Evolutionary conservation across 2,329 filamentous ascomycete species (phyloP).

Genomic region (Colletotrichum sp.): DNA sequence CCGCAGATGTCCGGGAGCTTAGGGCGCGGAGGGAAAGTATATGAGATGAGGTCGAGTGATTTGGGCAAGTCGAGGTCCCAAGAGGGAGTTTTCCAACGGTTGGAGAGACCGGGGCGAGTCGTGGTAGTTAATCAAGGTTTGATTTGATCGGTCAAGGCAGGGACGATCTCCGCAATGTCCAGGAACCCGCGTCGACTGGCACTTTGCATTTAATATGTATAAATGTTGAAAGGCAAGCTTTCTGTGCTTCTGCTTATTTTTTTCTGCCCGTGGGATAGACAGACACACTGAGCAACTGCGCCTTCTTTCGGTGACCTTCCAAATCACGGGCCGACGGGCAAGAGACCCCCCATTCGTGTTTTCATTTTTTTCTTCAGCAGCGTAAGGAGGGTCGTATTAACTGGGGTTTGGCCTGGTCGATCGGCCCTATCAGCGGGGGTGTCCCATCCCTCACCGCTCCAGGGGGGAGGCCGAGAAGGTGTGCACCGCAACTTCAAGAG

Average conservation of each 20-base stretch:
- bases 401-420: conserved; percentile 9
- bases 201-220: not conserved
- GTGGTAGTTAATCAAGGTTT: not conserved
- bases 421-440: conserved; percentile 20
- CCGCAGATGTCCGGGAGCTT: not conserved
- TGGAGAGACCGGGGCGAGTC: not conserved
- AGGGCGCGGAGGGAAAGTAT: not conserved
- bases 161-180: not conserved
- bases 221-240: not conserved
- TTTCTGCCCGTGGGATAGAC: not conserved
- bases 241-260: not conserved
- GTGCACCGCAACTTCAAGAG: not conserved
- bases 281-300: not conserved
- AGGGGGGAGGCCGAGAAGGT: not conserved
- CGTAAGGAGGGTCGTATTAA: conserved; percentile 5
- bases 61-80: not conserved
- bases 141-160: not conserved
- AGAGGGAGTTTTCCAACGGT: not conserved
- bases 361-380: not conserved
- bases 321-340: not conserved
- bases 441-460: conserved; percentile 6
- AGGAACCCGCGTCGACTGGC: not conserved
- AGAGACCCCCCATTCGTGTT: not conserved
- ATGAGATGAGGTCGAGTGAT: not conserved
- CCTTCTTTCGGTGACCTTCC: not conserved